Percentiles rank a stretch among this genome's conserved stretches.
These are phyloP conservation scores for Mycena alexandri DNA, from an alignment of 768 basidiomycete species.

Conservation along the genomic window DNA sequence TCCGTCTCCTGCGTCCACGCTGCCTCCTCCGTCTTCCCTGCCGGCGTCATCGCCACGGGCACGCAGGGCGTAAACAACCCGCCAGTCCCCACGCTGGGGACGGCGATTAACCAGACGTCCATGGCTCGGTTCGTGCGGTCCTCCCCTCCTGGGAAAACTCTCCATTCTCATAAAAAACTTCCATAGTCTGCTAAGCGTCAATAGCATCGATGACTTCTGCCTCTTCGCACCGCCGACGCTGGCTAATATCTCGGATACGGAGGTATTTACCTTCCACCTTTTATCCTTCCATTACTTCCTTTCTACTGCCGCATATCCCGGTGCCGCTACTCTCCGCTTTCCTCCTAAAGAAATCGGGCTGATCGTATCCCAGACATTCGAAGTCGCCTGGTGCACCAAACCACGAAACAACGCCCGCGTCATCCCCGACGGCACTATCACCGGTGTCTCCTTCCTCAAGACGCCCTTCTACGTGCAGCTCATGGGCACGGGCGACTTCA, in stretches of 20 bases:
- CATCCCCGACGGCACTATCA: constrained; percentile 59
- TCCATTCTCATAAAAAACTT: too few species aligned
- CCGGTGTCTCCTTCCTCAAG: constrained; percentile 57
- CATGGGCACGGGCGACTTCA: constrained; percentile 58
- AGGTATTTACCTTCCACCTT: constrained; percentile 46
- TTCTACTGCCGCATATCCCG: too few species aligned
- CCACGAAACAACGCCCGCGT: constrained; percentile 59
- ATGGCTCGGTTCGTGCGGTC: constrained; percentile 1
- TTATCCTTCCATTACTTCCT: too few species aligned
- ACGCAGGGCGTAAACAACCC: constrained; percentile 26
- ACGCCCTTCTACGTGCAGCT: constrained; percentile 60
- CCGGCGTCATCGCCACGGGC: constrained; percentile 29
- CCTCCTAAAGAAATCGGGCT: constrained; percentile 42
- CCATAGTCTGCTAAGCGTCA: constrained; percentile 51
- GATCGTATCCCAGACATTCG: constrained; percentile 31
- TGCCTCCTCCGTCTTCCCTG: constrained; percentile 23
- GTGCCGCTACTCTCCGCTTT: neutral
- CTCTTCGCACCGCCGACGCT: constrained; percentile 56
- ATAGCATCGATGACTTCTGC: constrained; percentile 60
- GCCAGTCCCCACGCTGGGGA: constrained; percentile 21
- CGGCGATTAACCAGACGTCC: constrained; percentile 27
- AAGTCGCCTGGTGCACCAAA: constrained; percentile 62
- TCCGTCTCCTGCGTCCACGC: constrained; percentile 12
- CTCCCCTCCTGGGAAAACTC: too few species aligned
- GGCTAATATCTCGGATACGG: constrained; percentile 51